Conservation (phyloP, 148 eudicot genomes). For the Hydrangea macrophylla region DNA sequence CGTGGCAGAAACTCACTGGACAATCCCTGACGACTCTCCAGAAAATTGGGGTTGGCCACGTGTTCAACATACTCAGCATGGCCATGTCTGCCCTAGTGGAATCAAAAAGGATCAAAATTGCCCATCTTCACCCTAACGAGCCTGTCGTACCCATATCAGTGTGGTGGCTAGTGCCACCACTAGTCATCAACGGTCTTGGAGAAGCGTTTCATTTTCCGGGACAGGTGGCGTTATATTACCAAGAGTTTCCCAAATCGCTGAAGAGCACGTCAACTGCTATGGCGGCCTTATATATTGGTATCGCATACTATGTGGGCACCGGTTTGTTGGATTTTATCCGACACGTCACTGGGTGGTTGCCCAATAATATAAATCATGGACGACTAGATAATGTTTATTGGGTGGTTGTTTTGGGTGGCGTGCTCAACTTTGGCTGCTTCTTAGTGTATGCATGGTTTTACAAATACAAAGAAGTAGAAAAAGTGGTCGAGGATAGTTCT, state of each 20-base stretch:
- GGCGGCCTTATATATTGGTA: slow-evolving; percentile 26
- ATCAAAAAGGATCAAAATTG: slow-evolving; percentile 5
- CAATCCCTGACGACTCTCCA: slow-evolving; percentile 16
- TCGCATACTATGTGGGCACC: slow-evolving; percentile 35
- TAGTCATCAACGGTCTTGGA: slow-evolving; percentile 36
- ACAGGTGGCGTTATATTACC: slow-evolving; percentile 28
- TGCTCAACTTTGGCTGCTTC: slow-evolving; percentile 30
- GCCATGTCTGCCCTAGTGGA: slow-evolving; percentile 30
- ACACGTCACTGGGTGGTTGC: slow-evolving; percentile 30
- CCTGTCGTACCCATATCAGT: slow-evolving; percentile 27
- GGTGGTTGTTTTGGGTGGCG: slow-evolving; percentile 23
- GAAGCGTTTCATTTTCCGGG: slow-evolving; percentile 53
- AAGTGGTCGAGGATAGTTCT: slow-evolving; percentile 11
- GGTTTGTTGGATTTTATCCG: slow-evolving; percentile 27
- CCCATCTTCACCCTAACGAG: neutral
- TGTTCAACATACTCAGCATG: slow-evolving; percentile 20
- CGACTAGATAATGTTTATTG: slow-evolving; percentile 37
- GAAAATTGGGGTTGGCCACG: slow-evolving; percentile 27
- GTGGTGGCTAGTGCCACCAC: slow-evolving; percentile 49
- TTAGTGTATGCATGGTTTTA: slow-evolving; percentile 28
- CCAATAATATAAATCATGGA: slow-evolving; percentile 33
- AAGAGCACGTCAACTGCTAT: slow-evolving; percentile 39
- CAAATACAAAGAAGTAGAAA: slow-evolving; percentile 20
- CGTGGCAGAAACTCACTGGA: slow-evolving; percentile 13
- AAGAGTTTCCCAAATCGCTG: slow-evolving; percentile 33